A percentile compares a stretch with the other conserved stretches of the same genome.
Evolutionary conservation across 768 basidiomycete genomes (phyloP).

Genomic region (Boletus eberwhitei): DNA sequence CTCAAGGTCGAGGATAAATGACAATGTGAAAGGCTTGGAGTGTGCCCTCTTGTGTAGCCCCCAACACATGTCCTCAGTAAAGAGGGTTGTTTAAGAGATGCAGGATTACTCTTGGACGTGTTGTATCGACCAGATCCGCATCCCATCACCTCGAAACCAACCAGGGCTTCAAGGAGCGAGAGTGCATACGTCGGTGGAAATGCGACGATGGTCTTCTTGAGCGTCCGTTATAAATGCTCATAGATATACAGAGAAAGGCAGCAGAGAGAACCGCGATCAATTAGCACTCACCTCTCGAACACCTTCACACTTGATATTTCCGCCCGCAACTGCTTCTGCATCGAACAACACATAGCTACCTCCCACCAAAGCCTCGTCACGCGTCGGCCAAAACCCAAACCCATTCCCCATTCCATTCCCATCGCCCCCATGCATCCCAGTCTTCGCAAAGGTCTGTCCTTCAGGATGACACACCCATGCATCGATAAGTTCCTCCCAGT

Average conservation of each 20-base stretch:
- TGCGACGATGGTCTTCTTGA: slow-evolving; percentile 92
- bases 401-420: slow-evolving; percentile 19
- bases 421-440: slow-evolving; percentile 31
- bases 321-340: slow-evolving; percentile 47
- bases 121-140: slow-evolving; percentile 84
- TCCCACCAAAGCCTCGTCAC: slow-evolving; percentile 76
- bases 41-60: slow-evolving; percentile 93
- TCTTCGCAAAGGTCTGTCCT: slow-evolving; percentile 62
- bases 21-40: slow-evolving; percentile 14
- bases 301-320: slow-evolving; percentile 21
- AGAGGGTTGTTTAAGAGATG: slow-evolving; percentile 86
- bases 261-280: slow-evolving; percentile 1
- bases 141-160: slow-evolving; percentile 41
- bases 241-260: background rate
- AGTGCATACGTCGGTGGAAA: slow-evolving; percentile 50
- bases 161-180: slow-evolving; percentile 49
- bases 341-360: slow-evolving; percentile 87
- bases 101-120: slow-evolving; percentile 70
- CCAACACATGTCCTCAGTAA: slow-evolving; percentile 61
- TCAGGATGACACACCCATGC: slow-evolving; percentile 98
- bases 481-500: slow-evolving; percentile 96
- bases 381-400: slow-evolving; percentile 76
- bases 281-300: slow-evolving; percentile 48
- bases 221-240: slow-evolving; percentile 48
- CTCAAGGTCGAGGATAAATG: slow-evolving; percentile 1